Base-by-base conservation (phyloP, 2,329 filamentous ascomycete genomes). In the Parastagonospora nodorum region DNA sequence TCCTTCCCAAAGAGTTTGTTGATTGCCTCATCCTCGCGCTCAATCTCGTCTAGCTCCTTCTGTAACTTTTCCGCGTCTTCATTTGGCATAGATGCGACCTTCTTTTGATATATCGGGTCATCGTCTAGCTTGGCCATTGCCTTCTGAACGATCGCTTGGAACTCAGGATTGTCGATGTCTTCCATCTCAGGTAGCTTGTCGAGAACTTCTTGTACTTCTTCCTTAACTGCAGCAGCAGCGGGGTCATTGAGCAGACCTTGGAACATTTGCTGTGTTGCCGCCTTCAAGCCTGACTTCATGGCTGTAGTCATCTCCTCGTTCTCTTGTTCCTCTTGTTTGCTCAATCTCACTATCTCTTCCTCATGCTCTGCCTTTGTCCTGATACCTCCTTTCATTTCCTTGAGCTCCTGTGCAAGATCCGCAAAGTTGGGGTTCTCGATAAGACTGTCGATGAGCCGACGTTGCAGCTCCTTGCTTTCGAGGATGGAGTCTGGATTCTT, bases 161-260 rank as follows among this genome's bases (percentile, higher is more conserved):
- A 67, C 12, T 66, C 65, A 1, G 60, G 49, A 11, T 53, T 54
- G 11, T 64, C 57, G 10, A 58, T 44, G 29, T 64, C 58, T 4
- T 61, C 56, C 8, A 55, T 30, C 15, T 67, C 58, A 1, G 62
- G 55, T 27, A 72, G 47, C 32, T 52, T 61, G 10, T 57, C 60
- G 41, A 66, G 60, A 16, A 69, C 55, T 11, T 63, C 59, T 30
- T 53, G 53, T 8, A 73, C 42, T 12, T 67, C 65, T 5, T 50
- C 51, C 32, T 46, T 59, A 4, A 57, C 61, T 15, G 64, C 54
- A 9, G 45, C 60, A 2, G 69, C 50, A 2, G 66, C 63, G 5
- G 71, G 67, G 29, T 73, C 67, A 7, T 70, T 48, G 27, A 71
- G 54, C 29, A 72, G 37, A 15, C 66, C 54, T 28, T 66, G 60